Evolutionary conservation across 495 filamentous ascomycete genomes (phyloP).

Genomic region (Penicillium waksmanii): DNA sequence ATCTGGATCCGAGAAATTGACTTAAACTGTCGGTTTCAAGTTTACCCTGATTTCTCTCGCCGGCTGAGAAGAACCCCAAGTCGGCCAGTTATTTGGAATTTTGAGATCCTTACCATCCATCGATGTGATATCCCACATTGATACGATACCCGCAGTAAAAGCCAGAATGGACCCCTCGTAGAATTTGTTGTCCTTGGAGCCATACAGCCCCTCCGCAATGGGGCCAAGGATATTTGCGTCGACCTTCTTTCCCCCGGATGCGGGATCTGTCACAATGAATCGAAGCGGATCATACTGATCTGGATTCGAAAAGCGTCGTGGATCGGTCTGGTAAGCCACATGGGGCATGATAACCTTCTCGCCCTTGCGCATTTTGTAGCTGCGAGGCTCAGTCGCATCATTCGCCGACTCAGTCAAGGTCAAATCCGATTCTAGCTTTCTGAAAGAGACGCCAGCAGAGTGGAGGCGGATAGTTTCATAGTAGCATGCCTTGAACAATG

Average conservation of each 20-base stretch:
- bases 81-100: slow-evolving; percentile 37
- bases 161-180: slow-evolving; percentile 54
- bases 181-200: slow-evolving; percentile 53
- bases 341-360: slow-evolving; percentile 53
- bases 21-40: slow-evolving; percentile 36
- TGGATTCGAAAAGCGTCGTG: slow-evolving; percentile 51
- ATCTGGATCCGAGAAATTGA: not conserved
- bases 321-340: slow-evolving; percentile 53
- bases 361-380: slow-evolving; percentile 52
- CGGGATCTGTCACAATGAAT: slow-evolving; percentile 48
- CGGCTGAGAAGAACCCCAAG: slow-evolving; percentile 43
- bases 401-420: slow-evolving; percentile 47
- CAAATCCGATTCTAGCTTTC: slow-evolving; percentile 47
- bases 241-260: slow-evolving; percentile 33
- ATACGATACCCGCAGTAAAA: slow-evolving; percentile 51
- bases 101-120: slow-evolving; percentile 29
- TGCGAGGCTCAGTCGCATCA: slow-evolving; percentile 41
- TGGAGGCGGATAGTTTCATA: slow-evolving; percentile 59
- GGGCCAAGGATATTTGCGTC: slow-evolving; percentile 38
- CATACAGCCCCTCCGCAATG: slow-evolving; percentile 49
- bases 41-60: slow-evolving; percentile 41
- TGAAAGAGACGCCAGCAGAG: slow-evolving; percentile 49
- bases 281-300: slow-evolving; percentile 55
- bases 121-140: slow-evolving; percentile 57
- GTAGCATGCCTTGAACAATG: slow-evolving; percentile 56